Evolutionary conservation across 306 rosid genomes (phyloP), one percentile per base, ranked within the genome.

Genomic region (Morella rubra): DNA sequence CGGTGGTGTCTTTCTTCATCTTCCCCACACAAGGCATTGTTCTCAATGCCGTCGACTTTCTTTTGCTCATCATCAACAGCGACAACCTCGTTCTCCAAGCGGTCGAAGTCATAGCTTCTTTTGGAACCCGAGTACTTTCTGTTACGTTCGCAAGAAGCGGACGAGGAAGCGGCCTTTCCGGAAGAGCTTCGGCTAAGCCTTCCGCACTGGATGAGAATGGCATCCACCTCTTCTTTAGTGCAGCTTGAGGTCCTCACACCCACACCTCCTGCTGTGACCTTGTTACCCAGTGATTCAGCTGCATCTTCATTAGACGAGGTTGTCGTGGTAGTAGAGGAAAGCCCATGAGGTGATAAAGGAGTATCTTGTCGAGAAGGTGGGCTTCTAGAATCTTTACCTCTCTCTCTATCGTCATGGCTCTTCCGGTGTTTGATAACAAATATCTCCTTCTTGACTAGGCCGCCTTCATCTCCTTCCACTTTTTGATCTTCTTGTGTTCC

Each of bases 181-280:
- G 99, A 96, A 55, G 98, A 89, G 88, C 99, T 95, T 61, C 99
- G 89, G 81, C 96, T 91, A 40, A 95, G 91, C 61, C 97, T 84
- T 10, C 99, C 99, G 77, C 99, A 92, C 77, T 92, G 99, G 24
- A 96, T 88, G 5, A 96, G 85, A 80, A 96, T 96, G 46, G 97
- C 99, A 77, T 96, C 99, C 51, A 92, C 93, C 72, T 96, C 97
- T 71, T 95, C 97, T 41, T 90, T 92, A 3, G 94, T 92, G 81
- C 97, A 92, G 89, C 96, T 95, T 18, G 93, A 89, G 47, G 99
- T 90, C 83, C 93, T 86, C 70, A 89, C 93, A 45, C 84, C 89
- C 47, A 71, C 81, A 60, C 69, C 86, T 1, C 73, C 74, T 4
- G 86, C 62, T 12, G 79, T 7, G n/a, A 53, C 55, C 62, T 78